A percentile compares a stretch with the other conserved stretches of the same genome.
Conservation (phyloP, 2,329 filamentous ascomycete genomes). For the Paraconiothyrium sp. region DNA sequence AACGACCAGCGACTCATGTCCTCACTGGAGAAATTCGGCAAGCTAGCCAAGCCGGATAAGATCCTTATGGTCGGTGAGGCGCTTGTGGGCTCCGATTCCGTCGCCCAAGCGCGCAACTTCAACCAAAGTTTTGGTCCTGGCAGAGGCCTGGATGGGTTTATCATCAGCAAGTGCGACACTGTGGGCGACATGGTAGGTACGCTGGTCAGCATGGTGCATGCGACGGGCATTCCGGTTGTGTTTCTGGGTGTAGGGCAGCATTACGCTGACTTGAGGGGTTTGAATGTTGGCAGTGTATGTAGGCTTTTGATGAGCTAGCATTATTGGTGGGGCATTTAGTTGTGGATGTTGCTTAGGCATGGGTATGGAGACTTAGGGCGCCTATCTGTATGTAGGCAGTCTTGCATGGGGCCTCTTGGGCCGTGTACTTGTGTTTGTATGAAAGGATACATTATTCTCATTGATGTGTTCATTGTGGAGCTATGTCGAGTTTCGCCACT, state of each 20-base stretch:
- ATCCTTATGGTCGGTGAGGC: conserved; percentile 97
- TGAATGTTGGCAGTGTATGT: conserved; percentile 72
- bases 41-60: conserved; percentile 95
- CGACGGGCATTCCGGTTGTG: conserved; percentile 93
- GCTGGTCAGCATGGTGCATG: conserved; percentile 95
- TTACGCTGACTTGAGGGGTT: conserved; percentile 70
- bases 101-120: conserved; percentile 96
- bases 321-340: not conserved
- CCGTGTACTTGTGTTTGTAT: conserved; percentile 8
- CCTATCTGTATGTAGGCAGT: not conserved
- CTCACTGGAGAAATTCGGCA: conserved; percentile 95
- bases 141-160: conserved; percentile 89
- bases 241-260: conserved; percentile 83
- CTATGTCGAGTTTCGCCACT: not conserved
- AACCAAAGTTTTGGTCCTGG: conserved; percentile 88
- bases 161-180: conserved; percentile 98
- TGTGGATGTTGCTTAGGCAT: not conserved
- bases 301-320: conserved; percentile 65
- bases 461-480: not conserved
- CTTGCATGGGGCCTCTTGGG: not conserved
- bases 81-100: conserved; percentile 92
- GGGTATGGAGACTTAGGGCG: too few relatives aligned
- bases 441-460: not conserved
- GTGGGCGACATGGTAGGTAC: conserved; percentile 99
- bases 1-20: conserved; percentile 98